Conservation (phyloP, 331 rosid species). For the Quercus phellos region DNA sequence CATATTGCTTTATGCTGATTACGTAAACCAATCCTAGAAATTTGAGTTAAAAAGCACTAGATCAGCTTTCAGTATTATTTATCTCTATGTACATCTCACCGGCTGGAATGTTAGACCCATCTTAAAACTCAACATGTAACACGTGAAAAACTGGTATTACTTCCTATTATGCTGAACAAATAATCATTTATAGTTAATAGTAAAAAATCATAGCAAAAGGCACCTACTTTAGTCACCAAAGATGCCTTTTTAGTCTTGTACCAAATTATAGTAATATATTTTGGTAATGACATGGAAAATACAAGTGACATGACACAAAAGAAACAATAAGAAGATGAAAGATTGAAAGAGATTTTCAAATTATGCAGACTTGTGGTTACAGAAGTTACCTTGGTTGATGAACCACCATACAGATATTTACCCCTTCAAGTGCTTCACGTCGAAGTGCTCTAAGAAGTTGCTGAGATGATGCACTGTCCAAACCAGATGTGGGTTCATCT, state of each 20-base stretch:
- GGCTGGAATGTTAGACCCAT: background rate
- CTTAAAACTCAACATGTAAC: background rate
- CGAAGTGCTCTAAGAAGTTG: constrained; percentile 87
- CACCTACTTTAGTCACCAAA: background rate
- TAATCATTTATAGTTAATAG: background rate
- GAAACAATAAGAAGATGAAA: too few relatives aligned
- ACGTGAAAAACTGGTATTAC: background rate
- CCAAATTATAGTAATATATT: background rate
- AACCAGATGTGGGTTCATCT: constrained; percentile 97
- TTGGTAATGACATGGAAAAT: too few relatives aligned
- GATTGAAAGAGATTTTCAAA: background rate
- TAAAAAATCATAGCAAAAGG: background rate
- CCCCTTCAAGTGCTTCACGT: constrained; percentile 98
- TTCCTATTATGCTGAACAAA: background rate
- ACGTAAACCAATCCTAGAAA: background rate
- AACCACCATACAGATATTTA: constrained; percentile 92
- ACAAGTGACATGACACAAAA: too few relatives aligned
- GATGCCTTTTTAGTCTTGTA: background rate
- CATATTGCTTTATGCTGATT: background rate
- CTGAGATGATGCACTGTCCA: constrained; percentile 97
- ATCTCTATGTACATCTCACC: background rate
- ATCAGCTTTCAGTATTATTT: background rate
- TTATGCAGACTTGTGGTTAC: constrained; percentile 11
- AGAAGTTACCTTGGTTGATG: constrained; percentile 92
- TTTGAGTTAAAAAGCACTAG: background rate